These are phyloP conservation scores for Penicillium freii DNA, from an alignment of 2,329 filamentous ascomycete genomes.

Conservation along the genomic window DNA sequence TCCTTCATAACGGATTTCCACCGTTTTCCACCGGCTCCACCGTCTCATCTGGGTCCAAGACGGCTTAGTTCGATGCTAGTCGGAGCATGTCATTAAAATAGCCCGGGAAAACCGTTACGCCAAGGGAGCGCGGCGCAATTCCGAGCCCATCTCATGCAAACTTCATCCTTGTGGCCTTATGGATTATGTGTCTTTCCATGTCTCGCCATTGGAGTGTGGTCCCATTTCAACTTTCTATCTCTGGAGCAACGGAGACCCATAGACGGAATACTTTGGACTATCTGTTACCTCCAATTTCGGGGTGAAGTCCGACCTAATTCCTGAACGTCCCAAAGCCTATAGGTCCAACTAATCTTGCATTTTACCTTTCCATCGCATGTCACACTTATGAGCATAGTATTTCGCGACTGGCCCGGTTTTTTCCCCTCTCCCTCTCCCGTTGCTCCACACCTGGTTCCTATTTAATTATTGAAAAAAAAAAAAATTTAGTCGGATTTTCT, in stretches of 20 bases:
- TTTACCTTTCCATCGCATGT: slow-evolving; percentile 9
- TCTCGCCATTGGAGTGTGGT: background rate
- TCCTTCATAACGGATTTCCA: background rate
- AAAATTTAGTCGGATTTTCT: slow-evolving; percentile 21
- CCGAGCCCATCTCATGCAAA: slow-evolving; percentile 23
- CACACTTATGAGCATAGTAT: slow-evolving; percentile 16
- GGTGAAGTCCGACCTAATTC: slow-evolving; percentile 11
- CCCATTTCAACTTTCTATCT: background rate
- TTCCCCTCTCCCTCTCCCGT: slow-evolving; percentile 11
- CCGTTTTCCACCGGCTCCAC: slow-evolving; percentile 7
- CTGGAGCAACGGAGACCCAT: background rate
- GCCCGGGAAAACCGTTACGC: slow-evolving; percentile 34
- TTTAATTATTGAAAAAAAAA: slow-evolving; percentile 18
- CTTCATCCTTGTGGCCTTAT: slow-evolving; percentile 24
- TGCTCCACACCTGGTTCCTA: slow-evolving; percentile 24
- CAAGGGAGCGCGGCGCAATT: slow-evolving; percentile 24
- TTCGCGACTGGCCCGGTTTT: slow-evolving; percentile 17
- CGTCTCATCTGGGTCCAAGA: slow-evolving; percentile 18
- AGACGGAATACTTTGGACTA: too few relatives aligned
- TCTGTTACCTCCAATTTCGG: background rate
- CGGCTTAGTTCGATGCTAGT: slow-evolving; percentile 24
- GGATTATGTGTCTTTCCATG: slow-evolving; percentile 6
- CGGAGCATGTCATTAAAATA: slow-evolving; percentile 21
- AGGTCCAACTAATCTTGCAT: slow-evolving; percentile 6
- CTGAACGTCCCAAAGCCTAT: slow-evolving; percentile 9